Evolutionary conservation across 768 basidiomycete species (phyloP).

Genomic region (Macrolepiota dolichaula): DNA sequence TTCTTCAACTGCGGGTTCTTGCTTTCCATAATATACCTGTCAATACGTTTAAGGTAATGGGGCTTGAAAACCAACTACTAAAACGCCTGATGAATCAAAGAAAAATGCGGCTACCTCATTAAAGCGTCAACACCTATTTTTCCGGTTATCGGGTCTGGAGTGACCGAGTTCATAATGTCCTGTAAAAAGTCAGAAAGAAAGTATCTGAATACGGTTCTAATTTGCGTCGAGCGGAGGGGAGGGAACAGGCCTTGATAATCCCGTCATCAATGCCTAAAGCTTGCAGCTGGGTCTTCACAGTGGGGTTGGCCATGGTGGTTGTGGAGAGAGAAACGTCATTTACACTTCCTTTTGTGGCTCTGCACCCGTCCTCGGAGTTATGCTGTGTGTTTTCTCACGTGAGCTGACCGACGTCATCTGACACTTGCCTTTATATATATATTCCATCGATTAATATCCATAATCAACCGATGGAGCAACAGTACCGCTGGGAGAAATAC

Average conservation of each 20-base stretch:
- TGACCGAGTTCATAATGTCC: slow-evolving; percentile 11
- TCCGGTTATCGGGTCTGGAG: slow-evolving; percentile 15
- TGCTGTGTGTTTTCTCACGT: too few relatives aligned
- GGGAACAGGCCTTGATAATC: background rate
- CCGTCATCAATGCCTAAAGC: background rate
- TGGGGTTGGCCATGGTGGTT: background rate
- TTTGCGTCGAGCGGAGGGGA: background rate
- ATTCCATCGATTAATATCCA: too few relatives aligned
- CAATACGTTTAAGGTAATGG: background rate
- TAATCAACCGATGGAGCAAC: too few relatives aligned
- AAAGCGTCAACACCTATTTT: slow-evolving; percentile 12
- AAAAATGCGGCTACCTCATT: slow-evolving; percentile 10
- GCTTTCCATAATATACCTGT: slow-evolving; percentile 13
- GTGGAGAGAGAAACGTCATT: background rate
- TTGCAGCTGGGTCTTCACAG: background rate
- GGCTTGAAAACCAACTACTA: background rate
- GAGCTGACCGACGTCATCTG: too few relatives aligned
- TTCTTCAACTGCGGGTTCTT: slow-evolving; percentile 11
- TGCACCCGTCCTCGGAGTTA: too few relatives aligned
- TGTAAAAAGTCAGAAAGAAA: too few relatives aligned
- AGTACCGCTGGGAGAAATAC: too few relatives aligned
- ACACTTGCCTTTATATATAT: too few relatives aligned
- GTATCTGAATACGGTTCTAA: background rate
- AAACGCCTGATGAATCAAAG: background rate
- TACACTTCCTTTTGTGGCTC: background rate